These are phyloP conservation scores for Aegilops speltoides DNA, from an alignment of 176 grass and related monocot genomes.

Conservation along the genomic window DNA sequence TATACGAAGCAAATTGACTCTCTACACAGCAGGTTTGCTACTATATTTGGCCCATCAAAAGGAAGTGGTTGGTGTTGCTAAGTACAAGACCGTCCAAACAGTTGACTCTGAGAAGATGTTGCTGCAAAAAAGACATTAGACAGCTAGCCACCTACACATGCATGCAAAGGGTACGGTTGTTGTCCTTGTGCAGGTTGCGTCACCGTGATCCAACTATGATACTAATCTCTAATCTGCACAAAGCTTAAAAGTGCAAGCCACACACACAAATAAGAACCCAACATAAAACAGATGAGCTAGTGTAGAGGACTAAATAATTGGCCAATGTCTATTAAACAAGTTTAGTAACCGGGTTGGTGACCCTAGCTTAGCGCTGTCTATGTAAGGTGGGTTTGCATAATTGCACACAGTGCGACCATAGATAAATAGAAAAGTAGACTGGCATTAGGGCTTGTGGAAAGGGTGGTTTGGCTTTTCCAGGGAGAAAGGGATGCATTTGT, in stretches of 20 bases:
- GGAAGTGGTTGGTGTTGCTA: not conserved
- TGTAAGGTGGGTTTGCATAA: not conserved
- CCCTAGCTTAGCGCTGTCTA: not conserved
- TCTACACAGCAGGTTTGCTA: not conserved
- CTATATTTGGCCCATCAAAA: not conserved
- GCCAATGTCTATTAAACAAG: not conserved
- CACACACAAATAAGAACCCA: no score
- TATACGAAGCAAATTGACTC: not conserved
- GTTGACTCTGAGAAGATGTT: not conserved
- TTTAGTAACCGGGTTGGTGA: not conserved
- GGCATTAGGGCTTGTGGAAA: conserved; percentile 7
- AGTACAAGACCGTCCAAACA: not conserved
- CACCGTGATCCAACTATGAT: not conserved
- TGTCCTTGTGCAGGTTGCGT: not conserved
- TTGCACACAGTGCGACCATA: not conserved
- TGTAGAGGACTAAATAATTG: not conserved
- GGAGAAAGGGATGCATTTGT: not conserved
- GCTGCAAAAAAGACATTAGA: not conserved
- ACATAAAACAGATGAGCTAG: not conserved
- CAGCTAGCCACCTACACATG: not conserved
- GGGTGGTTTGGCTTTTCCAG: not conserved
- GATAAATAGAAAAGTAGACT: not conserved
- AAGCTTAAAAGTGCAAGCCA: no score
- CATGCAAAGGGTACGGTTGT: not conserved
- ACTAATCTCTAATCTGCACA: no score